phyloP scores from a whole-genome alignment of 352 stramenopile genomes.

The Globisporangium echinulatum region DNA sequence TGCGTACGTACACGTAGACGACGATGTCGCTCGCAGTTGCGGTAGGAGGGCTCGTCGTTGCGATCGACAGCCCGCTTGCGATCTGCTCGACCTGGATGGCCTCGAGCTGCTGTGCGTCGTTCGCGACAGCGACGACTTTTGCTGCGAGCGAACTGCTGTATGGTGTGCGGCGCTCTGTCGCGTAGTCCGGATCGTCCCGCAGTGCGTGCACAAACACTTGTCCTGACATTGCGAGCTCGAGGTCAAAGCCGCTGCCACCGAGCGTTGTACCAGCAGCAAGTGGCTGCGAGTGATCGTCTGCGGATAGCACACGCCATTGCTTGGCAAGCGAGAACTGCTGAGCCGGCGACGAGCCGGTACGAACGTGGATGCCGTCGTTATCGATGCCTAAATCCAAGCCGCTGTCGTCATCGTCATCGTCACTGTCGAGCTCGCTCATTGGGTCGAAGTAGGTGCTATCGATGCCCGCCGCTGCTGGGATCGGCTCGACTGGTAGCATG shows the following conservation, averaged over 20 bases:
- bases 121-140: constrained; percentile 7
- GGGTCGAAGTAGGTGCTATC: no score
- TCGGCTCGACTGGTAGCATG: no score
- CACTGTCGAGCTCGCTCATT: no score
- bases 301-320: no score
- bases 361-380: no score
- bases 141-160: background rate
- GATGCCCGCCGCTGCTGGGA: no score
- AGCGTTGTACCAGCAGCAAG: no score
- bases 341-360: no score
- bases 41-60: background rate
- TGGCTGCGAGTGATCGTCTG: no score
- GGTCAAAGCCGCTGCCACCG: background rate
- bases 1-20: constrained; percentile 1
- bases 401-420: no score
- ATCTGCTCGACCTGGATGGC: background rate
- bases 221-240: background rate
- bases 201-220: constrained; percentile 5
- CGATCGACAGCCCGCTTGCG: background rate
- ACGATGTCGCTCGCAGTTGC: background rate
- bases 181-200: constrained; percentile 5
- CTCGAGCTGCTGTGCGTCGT: constrained; percentile 3
- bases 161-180: background rate
- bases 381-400: no score
- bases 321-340: no score